A percentile compares a stretch with the other conserved stretches of the same genome.
phyloP scores from a whole-genome alignment of 106 monocot genomes.

The Ottelia alismoides region DNA sequence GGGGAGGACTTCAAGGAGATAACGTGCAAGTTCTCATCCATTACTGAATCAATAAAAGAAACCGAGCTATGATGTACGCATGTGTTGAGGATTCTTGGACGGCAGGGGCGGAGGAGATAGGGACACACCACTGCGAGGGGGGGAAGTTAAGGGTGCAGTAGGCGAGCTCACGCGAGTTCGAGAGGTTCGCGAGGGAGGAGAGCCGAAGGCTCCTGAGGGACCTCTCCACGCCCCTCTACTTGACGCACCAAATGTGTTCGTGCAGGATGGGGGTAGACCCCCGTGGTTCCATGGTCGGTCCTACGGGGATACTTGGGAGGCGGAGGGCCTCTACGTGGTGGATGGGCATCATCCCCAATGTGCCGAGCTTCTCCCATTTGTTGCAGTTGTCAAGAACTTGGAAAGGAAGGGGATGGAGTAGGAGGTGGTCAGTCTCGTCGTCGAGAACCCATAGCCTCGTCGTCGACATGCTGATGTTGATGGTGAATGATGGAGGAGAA shows the following conservation, averaged over 20 bases:
- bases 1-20: slow-evolving; percentile 36
- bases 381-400: no score
- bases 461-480: no score
- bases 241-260: slow-evolving; percentile 84
- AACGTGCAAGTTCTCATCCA: slow-evolving; percentile 42
- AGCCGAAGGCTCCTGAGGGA: slow-evolving; percentile 10
- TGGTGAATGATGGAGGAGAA: no score
- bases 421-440: no score
- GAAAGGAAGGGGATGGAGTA: no score
- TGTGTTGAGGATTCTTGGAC: slow-evolving; percentile 51
- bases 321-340: slow-evolving; percentile 44
- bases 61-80: no score
- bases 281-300: slow-evolving; percentile 20
- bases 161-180: slow-evolving; percentile 22
- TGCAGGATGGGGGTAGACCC: slow-evolving; percentile 52
- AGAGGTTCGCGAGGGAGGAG: slow-evolving; percentile 28
- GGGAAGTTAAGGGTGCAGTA: slow-evolving; percentile 19
- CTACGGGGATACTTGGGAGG: slow-evolving; percentile 59
- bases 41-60: no score
- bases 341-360: slow-evolving; percentile 66
- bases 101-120: slow-evolving; percentile 69
- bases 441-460: no score
- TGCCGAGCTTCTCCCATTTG: no score
- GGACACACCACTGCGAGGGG: slow-evolving; percentile 45
- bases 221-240: slow-evolving; percentile 20